Evolutionary conservation across 2,329 filamentous ascomycete species (phyloP), one percentile per base, ranked within the genome.

Genomic region (Beauveria medogensis): DNA sequence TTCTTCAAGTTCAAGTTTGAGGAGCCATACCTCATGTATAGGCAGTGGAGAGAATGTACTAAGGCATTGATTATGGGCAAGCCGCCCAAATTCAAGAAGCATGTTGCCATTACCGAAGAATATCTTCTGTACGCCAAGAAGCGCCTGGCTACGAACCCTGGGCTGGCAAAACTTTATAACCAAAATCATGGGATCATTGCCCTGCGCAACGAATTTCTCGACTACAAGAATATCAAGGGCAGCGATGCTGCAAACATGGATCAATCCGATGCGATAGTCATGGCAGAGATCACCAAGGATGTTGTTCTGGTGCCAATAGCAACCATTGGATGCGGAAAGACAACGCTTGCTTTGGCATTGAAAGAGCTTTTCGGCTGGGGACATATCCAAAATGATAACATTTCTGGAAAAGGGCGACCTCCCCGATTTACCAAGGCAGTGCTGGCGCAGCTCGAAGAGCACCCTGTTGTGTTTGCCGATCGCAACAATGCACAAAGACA

Each of bases 1-100:
- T 99, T 99, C 75, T 99, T 99, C 86, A 99, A 99, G 75, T 99
- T 92, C 83, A 99, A 99, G 77, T 99, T 99, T 63, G 94, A 99
- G 70, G 94, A 99, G 76, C 94, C 94, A 0, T 99, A 99, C 71
- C 78, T 99, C 63, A 95, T 99, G 91, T 99, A 97, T 75, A 87
- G 94, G 26, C 94, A 99, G 77, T 99, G 94, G 94, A 87, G 94
- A 64, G 94, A 99, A 76, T 96, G 90, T 71, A 99, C 94, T 47
- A 97, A 96, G 73, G 83, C 90, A 5, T 75, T 97, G 61, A 97
- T 99, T 66, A 70, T 81, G 1, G 89, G 89, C 16, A 89, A 84
- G 67, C 76, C 84, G 44, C 91, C 92, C 12, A 89, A 82, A 65
- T 89, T 84, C 77, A 92, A 86, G 77, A 97, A 97, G 74, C 94